phyloP scores from a whole-genome alignment of 148 eudicot genomes.

The Chenopodium quinoa region DNA sequence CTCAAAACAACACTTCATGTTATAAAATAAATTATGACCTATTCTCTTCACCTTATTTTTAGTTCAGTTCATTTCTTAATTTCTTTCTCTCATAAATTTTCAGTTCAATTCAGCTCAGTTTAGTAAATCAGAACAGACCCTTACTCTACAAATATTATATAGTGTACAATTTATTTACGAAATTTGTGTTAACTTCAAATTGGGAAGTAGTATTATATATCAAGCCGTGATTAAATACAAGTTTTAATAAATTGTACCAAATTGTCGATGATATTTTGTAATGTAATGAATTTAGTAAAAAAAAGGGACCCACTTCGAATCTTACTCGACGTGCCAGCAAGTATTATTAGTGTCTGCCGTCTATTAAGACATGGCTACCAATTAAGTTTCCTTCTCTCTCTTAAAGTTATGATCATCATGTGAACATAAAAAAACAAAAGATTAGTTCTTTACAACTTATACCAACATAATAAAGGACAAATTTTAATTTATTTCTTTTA shows the following conservation, averaged over 20 bases:
- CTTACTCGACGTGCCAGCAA: conserved; percentile 26
- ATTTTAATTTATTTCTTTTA: background rate
- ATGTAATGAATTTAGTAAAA: background rate
- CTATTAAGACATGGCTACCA: conserved; percentile 22
- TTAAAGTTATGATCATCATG: conserved; percentile 17
- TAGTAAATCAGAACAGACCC: too few species aligned
- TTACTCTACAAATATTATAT: too few species aligned
- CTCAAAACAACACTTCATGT: too few species aligned
- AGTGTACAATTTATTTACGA: too few species aligned
- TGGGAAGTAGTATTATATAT: too few species aligned
- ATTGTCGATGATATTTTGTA: background rate
- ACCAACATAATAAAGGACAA: background rate
- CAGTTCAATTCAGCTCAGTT: too few species aligned
- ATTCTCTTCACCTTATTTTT: too few species aligned
- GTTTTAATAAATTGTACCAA: background rate
- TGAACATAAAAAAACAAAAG: conserved; percentile 1
- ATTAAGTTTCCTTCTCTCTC: background rate
- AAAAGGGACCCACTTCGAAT: background rate
- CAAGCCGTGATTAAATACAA: background rate
- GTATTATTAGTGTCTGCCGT: conserved; percentile 12
- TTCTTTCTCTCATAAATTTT: too few species aligned
- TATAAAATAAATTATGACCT: too few species aligned
- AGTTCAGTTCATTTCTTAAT: too few species aligned
- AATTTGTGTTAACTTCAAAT: too few species aligned
- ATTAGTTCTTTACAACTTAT: background rate